Evolutionary conservation across 2,329 filamentous ascomycete species (phyloP).

Genomic region (Aquanectria penicillioides): DNA sequence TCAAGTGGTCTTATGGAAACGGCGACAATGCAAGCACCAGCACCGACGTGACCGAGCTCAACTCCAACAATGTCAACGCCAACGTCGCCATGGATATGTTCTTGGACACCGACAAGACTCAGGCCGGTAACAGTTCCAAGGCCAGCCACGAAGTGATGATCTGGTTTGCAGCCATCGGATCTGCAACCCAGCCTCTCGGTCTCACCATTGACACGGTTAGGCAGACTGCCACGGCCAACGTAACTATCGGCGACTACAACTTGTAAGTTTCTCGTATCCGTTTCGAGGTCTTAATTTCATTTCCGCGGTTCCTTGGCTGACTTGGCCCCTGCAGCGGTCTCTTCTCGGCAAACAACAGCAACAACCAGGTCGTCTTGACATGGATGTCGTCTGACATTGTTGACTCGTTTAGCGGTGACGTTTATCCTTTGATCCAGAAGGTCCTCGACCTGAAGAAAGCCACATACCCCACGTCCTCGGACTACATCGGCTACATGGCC

Average conservation of each 20-base stretch:
- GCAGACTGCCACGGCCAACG: constrained; percentile 43
- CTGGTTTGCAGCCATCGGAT: constrained; percentile 61
- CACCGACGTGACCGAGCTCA: constrained; percentile 49
- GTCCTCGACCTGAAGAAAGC: constrained; percentile 47
- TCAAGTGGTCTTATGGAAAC: constrained; percentile 61
- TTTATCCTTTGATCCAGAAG: constrained; percentile 55
- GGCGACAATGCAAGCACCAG: constrained; percentile 52
- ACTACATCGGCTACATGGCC: constrained; percentile 62
- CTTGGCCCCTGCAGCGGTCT: constrained; percentile 46
- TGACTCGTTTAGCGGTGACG: constrained; percentile 57
- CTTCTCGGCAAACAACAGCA: constrained; percentile 52
- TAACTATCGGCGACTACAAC: constrained; percentile 50
- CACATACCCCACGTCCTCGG: constrained; percentile 49
- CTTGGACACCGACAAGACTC: constrained; percentile 56
- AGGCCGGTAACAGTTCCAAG: constrained; percentile 51
- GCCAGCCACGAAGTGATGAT: constrained; percentile 66
- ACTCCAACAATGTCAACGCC: constrained; percentile 53
- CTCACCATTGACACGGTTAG: constrained; percentile 37
- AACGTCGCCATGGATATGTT: constrained; percentile 71
- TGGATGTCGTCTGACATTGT: constrained; percentile 54
- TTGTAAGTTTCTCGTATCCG: constrained; percentile 49
- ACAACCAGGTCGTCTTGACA: constrained; percentile 58
- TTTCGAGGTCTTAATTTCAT: neutral
- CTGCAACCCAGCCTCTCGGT: constrained; percentile 60
- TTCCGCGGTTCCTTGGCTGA: constrained; percentile 1